Conservation (phyloP, 164 flowering plant species). For the Annona squamosa region DNA sequence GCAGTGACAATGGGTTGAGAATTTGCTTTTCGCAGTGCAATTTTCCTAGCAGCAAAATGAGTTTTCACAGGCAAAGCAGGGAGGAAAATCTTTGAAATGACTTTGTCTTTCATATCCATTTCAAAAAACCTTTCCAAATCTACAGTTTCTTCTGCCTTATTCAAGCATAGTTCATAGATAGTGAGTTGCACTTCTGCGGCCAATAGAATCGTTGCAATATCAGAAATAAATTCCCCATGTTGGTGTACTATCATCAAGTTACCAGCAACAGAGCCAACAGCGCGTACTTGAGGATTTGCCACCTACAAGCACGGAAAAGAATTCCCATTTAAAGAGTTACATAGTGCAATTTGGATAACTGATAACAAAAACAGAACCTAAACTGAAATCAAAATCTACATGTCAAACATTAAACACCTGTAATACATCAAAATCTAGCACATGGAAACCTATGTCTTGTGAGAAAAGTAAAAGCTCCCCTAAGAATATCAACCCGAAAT, state of each 20-base stretch:
- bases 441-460: no score
- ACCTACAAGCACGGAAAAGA: not conserved
- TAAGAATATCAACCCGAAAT: no score
- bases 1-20: conserved; percentile 9
- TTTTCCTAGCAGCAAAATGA: conserved; percentile 6
- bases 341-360: no score
- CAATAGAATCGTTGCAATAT: conserved; percentile 8
- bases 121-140: conserved; percentile 6
- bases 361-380: no score
- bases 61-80: conserved; percentile 4
- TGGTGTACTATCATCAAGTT: conserved; percentile 12
- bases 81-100: not conserved
- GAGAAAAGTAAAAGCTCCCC: no score
- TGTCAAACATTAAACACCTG: no score
- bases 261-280: conserved; percentile 10
- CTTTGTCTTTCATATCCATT: conserved; percentile 7
- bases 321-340: not conserved
- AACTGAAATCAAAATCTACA: no score
- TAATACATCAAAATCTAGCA: no score
- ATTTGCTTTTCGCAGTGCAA: conserved; percentile 8
- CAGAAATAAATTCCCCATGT: conserved; percentile 7
- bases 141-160: conserved; percentile 1
- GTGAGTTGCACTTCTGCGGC: conserved; percentile 7
- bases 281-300: conserved; percentile 8
- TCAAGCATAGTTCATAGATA: not conserved